These are phyloP conservation scores for Dunaliella primolecta DNA, from an alignment of 139 green algal genomes.

Conservation along the genomic window DNA sequence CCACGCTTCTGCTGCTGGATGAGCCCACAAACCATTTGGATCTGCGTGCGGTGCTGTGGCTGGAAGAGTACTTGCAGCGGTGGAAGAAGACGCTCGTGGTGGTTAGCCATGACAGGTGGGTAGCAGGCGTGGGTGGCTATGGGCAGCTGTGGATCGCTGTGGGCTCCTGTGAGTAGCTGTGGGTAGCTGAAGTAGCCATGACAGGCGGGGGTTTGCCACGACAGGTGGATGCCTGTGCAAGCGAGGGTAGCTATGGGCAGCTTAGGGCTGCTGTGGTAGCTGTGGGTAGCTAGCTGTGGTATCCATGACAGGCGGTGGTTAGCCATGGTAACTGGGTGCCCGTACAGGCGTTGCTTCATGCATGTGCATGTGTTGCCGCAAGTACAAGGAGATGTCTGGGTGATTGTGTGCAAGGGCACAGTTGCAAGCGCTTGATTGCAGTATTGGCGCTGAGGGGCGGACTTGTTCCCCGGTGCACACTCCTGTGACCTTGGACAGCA, in stretches of 20 bases:
- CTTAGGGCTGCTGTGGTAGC: not conserved
- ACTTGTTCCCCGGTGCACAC: too few relatives aligned
- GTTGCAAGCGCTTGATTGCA: too few relatives aligned
- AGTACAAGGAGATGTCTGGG: too few relatives aligned
- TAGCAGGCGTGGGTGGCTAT: not conserved
- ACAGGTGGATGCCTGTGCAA: not conserved
- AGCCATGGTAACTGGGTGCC: not conserved
- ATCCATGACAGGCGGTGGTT: not conserved
- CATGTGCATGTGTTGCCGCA: too few relatives aligned
- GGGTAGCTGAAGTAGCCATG: not conserved
- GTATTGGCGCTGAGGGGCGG: too few relatives aligned
- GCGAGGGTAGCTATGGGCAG: not conserved
- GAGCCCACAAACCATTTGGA: constrained; percentile 99
- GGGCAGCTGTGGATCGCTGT: not conserved
- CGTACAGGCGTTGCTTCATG: not conserved
- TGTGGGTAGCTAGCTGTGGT: not conserved
- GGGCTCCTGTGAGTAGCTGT: not conserved
- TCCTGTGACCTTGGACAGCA: too few relatives aligned
- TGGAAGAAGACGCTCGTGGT: constrained; percentile 99
- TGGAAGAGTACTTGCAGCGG: constrained; percentile 87
- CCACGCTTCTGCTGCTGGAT: constrained; percentile 96
- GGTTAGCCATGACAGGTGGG: constrained; percentile 87
- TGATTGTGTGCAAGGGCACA: too few relatives aligned
- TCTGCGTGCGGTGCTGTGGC: constrained; percentile 83
- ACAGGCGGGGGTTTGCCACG: not conserved